Conservation (phyloP, 495 filamentous ascomycete species). For the Talaromyces wortmannii region DNA sequence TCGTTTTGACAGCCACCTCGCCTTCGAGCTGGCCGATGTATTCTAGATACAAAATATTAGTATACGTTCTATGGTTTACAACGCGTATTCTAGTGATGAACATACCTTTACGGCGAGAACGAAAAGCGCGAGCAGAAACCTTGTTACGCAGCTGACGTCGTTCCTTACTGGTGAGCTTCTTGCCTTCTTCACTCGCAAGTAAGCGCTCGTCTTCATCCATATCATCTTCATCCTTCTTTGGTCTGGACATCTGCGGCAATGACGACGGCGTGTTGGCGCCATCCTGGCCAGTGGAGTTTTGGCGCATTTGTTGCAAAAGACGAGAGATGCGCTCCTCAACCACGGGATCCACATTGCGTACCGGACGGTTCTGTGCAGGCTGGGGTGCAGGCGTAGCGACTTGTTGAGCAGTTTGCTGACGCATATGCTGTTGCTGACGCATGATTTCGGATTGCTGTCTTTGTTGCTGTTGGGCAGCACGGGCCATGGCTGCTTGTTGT, state of each 20-base stretch:
- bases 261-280: slow-evolving; percentile 34
- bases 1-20: slow-evolving; percentile 67
- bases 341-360: slow-evolving; percentile 54
- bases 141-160: slow-evolving; percentile 94
- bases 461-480: slow-evolving; percentile 63
- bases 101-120: slow-evolving; percentile 91
- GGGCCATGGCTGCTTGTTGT: slow-evolving; percentile 75
- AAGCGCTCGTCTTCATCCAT: slow-evolving; percentile 98
- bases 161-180: slow-evolving; percentile 93
- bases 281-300: slow-evolving; percentile 51
- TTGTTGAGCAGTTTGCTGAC: slow-evolving; percentile 18
- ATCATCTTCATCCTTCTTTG: slow-evolving; percentile 88
- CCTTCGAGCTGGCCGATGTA: slow-evolving; percentile 90
- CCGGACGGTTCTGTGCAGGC: slow-evolving; percentile 30
- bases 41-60: slow-evolving; percentile 44
- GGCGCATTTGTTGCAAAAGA: slow-evolving; percentile 75
- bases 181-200: slow-evolving; percentile 90
- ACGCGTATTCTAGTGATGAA: neutral
- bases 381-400: neutral
- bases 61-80: too few relatives aligned
- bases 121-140: slow-evolving; percentile 94
- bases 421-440: slow-evolving; percentile 49
- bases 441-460: slow-evolving; percentile 59
- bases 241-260: slow-evolving; percentile 45
- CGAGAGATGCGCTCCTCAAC: slow-evolving; percentile 84